Evolutionary conservation across 73 alveolate genomes (phyloP).

Genomic region (Tetrahymena malaccensis): DNA sequence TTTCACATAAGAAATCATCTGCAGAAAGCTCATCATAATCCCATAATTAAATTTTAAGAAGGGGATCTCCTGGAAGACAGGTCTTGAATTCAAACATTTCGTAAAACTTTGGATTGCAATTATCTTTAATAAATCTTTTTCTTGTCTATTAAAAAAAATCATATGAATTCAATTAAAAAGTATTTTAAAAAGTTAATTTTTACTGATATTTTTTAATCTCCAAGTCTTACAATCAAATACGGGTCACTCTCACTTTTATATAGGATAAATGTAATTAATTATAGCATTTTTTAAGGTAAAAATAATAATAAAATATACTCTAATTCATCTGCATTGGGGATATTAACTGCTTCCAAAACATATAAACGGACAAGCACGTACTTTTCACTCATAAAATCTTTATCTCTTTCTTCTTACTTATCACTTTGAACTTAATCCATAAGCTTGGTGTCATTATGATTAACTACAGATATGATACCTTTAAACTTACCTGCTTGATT

Average conservation of each 20-base stretch:
- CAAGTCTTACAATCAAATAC: constrained; percentile 73
- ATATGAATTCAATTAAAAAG: background rate
- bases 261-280: background rate
- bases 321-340: background rate
- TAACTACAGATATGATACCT: background rate
- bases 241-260: constrained; percentile 77
- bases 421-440: background rate
- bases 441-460: background rate
- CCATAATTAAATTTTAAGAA: constrained; percentile 77
- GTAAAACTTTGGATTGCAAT: constrained; percentile 82
- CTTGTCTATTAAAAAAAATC: background rate
- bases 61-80: constrained; percentile 91
- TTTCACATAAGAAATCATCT: constrained; percentile 90
- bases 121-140: constrained; percentile 37
- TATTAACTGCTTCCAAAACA: background rate
- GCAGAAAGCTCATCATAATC: constrained; percentile 90
- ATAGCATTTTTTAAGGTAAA: too few relatives aligned
- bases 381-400: background rate
- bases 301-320: background rate
- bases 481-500: background rate
- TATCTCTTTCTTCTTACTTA: background rate
- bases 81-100: constrained; percentile 76
- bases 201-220: constrained; percentile 67
- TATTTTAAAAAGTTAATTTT: constrained; percentile 43
- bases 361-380: background rate